Conservation (phyloP, 495 filamentous ascomycete species). For the Stereocaulon alpinum region DNA sequence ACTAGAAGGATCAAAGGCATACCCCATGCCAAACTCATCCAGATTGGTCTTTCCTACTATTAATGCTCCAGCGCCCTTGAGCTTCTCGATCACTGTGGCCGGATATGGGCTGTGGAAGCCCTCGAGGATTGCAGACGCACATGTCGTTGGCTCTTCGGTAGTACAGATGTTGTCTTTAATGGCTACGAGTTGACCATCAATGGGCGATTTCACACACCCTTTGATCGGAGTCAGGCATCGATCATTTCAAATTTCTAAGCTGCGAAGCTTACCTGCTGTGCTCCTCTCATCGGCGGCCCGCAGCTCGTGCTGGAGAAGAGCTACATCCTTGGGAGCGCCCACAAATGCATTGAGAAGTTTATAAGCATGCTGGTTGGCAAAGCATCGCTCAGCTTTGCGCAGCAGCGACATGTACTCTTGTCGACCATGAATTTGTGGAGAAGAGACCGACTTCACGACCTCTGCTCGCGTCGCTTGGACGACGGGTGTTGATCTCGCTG, state of each 20-base stretch:
- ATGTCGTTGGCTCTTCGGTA: conserved; percentile 59
- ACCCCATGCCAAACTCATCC: conserved; percentile 97
- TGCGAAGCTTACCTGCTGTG: conserved; percentile 27
- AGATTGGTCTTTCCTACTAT: conserved; percentile 79
- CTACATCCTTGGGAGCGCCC: conserved; percentile 27
- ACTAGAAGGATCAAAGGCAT: conserved; percentile 8
- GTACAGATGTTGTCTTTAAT: conserved; percentile 91
- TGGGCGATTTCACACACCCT: conserved; percentile 17
- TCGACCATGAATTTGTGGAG: not conserved
- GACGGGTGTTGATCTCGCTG: conserved; percentile 6
- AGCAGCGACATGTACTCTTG: conserved; percentile 17
- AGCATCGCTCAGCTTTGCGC: conserved; percentile 36
- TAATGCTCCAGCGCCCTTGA: conserved; percentile 53
- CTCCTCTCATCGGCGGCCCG: conserved; percentile 29
- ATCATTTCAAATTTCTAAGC: not conserved
- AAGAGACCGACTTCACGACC: not conserved
- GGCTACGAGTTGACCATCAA: conserved; percentile 51
- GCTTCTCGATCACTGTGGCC: conserved; percentile 65
- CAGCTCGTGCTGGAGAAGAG: conserved; percentile 29
- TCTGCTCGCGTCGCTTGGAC: conserved; percentile 1
- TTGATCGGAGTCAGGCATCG: not conserved
- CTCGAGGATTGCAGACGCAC: conserved; percentile 67
- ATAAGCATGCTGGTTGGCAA: conserved; percentile 37
- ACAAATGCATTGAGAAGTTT: conserved; percentile 38
- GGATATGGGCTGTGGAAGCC: conserved; percentile 65